Percentiles rank a stretch among this genome's conserved stretches.
phyloP scores from a whole-genome alignment of 495 filamentous ascomycete species.

The Cercophora newfieldiana region DNA sequence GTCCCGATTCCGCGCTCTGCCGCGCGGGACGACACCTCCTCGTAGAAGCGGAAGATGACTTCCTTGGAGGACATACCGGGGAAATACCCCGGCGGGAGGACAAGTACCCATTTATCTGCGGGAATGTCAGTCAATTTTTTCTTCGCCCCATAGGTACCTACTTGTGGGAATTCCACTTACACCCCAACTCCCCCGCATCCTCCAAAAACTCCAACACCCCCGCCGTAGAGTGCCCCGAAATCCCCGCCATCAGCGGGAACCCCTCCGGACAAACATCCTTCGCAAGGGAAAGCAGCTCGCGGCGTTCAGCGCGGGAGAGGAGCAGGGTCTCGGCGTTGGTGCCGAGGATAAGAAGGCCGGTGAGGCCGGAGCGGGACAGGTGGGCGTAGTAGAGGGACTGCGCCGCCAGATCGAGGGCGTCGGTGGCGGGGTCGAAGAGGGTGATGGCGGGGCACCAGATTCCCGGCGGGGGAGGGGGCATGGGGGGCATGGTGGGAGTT shows the following conservation, averaged over 20 bases:
- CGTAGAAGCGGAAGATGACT: conserved; percentile 63
- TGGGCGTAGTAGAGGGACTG: conserved; percentile 58
- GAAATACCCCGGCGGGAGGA: conserved; percentile 67
- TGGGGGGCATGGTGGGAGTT: conserved; percentile 16
- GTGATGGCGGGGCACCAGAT: conserved; percentile 49
- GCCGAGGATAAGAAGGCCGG: conserved; percentile 62
- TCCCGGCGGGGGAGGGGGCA: conserved; percentile 39
- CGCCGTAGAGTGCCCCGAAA: conserved; percentile 63
- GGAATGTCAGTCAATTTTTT: no score
- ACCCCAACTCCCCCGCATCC: conserved; percentile 59
- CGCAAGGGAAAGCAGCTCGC: conserved; percentile 50
- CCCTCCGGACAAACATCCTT: conserved; percentile 44
- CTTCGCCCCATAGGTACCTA: no score
- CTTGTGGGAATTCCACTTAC: no score
- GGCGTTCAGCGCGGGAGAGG: conserved; percentile 61
- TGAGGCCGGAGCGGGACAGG: conserved; percentile 50
- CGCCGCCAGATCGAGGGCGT: conserved; percentile 50
- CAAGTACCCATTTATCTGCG: conserved; percentile 60
- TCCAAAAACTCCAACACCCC: conserved; percentile 60
- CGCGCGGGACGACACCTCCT: conserved; percentile 48
- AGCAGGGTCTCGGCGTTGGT: conserved; percentile 69
- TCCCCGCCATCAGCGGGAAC: conserved; percentile 62
- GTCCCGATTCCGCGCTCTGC: conserved; percentile 53
- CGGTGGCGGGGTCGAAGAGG: conserved; percentile 56
- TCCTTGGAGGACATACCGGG: conserved; percentile 55